Evolutionary conservation across 257 asterid species (phyloP).

Genomic region (Przewalskia tangutica): DNA sequence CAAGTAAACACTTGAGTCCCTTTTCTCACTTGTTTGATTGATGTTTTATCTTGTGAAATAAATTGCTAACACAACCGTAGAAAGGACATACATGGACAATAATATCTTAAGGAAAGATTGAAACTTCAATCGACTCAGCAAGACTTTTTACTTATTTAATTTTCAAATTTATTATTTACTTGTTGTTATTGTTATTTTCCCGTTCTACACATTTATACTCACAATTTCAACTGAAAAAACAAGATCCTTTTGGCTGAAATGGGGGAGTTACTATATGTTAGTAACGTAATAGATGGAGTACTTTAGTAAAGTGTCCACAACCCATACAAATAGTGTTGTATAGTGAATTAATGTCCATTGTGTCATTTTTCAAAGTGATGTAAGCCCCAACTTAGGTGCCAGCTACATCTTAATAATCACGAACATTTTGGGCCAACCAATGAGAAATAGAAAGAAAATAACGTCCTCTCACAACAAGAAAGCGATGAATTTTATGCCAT

Average conservation of each 20-base stretch:
- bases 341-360: background rate
- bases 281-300: too few relatives aligned
- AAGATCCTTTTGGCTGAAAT: background rate
- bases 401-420: constrained; percentile 38
- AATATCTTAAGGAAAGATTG: too few relatives aligned
- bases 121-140: too few relatives aligned
- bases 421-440: background rate
- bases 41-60: too few relatives aligned
- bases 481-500: constrained; percentile 30
- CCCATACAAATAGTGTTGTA: background rate
- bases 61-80: too few relatives aligned
- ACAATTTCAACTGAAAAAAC: background rate
- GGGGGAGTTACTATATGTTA: background rate
- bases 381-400: constrained; percentile 26
- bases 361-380: constrained; percentile 23
- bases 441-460: constrained; percentile 12
- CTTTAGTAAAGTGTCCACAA: background rate
- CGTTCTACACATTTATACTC: too few relatives aligned
- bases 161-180: too few relatives aligned
- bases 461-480: constrained; percentile 12
- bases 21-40: too few relatives aligned
- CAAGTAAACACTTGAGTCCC: too few relatives aligned
- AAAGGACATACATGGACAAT: too few relatives aligned
- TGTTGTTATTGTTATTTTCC: too few relatives aligned
- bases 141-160: too few relatives aligned